Conservation (phyloP, 768 basidiomycete species). For the Trametes cingulata region DNA sequence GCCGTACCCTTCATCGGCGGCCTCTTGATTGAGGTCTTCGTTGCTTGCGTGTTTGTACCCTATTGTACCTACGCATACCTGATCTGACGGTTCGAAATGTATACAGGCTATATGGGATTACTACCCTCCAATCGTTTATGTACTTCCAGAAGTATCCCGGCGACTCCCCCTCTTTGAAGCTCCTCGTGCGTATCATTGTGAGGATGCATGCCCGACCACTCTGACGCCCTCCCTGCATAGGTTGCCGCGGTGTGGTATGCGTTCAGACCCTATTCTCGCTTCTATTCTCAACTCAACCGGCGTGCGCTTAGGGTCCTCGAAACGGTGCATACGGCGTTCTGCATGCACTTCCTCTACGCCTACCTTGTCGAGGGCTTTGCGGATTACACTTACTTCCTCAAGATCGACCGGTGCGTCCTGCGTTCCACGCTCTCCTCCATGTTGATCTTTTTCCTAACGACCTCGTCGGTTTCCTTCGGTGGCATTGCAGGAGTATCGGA, state of each 20-base stretch:
- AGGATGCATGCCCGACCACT: neutral
- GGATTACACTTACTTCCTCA: conserved; percentile 1
- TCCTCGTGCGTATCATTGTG: neutral
- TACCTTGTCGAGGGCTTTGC: conserved; percentile 14
- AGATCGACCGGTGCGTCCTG: conserved; percentile 4
- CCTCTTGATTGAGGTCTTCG: conserved; percentile 12
- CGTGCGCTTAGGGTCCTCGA: conserved; percentile 6
- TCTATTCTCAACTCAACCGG: neutral
- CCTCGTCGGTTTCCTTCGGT: neutral
- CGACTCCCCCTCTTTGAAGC: neutral
- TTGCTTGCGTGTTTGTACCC: conserved; percentile 10
- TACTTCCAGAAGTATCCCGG: conserved; percentile 16
- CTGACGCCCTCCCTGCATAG: neutral
- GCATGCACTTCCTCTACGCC: conserved; percentile 17
- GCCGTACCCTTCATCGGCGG: conserved; percentile 13
- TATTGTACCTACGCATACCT: neutral
- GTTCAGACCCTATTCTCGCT: neutral
- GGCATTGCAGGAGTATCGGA: conserved; percentile 13
- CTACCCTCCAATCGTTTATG: conserved; percentile 14
- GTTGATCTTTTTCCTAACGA: too few species aligned
- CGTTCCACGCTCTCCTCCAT: neutral
- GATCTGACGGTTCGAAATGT: neutral
- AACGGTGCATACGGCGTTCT: conserved; percentile 13
- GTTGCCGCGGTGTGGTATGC: conserved; percentile 14
- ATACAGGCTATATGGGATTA: conserved; percentile 10